These are phyloP conservation scores for Vinca minor DNA, from an alignment of 257 asterid genomes.

Conservation along the genomic window DNA sequence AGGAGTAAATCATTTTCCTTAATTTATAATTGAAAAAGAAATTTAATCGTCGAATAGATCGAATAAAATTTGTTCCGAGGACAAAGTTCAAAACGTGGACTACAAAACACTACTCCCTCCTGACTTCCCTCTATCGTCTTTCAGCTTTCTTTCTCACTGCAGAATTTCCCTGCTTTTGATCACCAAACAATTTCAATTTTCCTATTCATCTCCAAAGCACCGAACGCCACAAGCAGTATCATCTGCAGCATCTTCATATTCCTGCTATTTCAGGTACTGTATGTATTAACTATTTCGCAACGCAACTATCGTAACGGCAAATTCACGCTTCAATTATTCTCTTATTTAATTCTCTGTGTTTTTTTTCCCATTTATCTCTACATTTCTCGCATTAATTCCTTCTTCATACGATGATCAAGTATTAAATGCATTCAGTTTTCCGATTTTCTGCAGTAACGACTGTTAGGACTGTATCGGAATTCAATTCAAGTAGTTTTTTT, in stretches of 20 bases:
- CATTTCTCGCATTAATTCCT: background rate
- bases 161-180: background rate
- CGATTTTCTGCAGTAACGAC: background rate
- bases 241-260: background rate
- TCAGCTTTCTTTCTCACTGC: too few species aligned
- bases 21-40: too few species aligned
- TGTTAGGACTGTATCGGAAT: background rate
- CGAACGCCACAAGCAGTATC: background rate
- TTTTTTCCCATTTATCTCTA: too few species aligned
- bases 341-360: background rate
- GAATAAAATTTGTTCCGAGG: too few species aligned
- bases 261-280: background rate
- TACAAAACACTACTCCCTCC: conserved; percentile 2
- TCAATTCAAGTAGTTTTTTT: background rate
- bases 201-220: background rate
- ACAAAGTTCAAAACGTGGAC: conserved; percentile 5
- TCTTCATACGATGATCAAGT: background rate
- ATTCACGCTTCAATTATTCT: background rate
- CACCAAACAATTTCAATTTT: background rate
- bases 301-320: background rate
- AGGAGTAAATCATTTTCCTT: too few species aligned
- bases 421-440: background rate
- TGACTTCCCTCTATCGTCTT: background rate
- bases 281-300: background rate
- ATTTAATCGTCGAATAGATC: too few species aligned